Evolutionary conservation across 2,329 filamentous ascomycete species (phyloP), one percentile per base, ranked within the genome.

Genomic region (Pyrenophora graminea): DNA sequence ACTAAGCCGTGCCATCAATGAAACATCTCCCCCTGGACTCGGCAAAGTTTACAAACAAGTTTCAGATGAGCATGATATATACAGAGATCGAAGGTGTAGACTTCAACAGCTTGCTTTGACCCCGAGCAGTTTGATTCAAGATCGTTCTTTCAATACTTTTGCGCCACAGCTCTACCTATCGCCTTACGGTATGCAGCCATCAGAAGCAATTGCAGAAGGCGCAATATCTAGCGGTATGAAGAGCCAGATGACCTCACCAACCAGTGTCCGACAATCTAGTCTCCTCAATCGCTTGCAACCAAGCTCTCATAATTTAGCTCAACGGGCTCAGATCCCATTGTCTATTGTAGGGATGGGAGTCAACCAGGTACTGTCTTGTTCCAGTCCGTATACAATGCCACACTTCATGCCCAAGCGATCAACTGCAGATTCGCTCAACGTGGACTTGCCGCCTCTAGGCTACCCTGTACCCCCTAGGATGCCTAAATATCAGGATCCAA

Each of bases 391-490:
- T n/a, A 6, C 34, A 17, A 15, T 7, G 13, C 30, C 37, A 12
- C 23, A 38, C 21, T 27, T 21, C 3, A 27, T 18, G 23, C 12
- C 38, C 19, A 17, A 43, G 10, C 27, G 36, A 43, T 1, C 10
- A 34, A 18, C 4, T 2, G 12, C 10, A 19, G 10, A 12, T 37
- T 47, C 27, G 13, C 7, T 25, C 21, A 23, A 15, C 17, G 12
- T 4, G 27, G 49, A 46, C 7, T 59, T 41, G 39, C 18, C 45
- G 17, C 41, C 17, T n/a, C 38, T 17, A 32, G 17, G 19, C 23
- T 25, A 25, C 8, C 2, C 6, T 9, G 23, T 25, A 25, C 23
- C 23, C 23, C 23, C 6, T 6, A 25, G 4, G 23, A 25, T 9
- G 23, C 23, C 23, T 8, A 6, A 6, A 9, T 25, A 25, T 25